phyloP scores from a whole-genome alignment of 2,329 filamentous ascomycete genomes.

The Westerdykella aurantiaca region DNA sequence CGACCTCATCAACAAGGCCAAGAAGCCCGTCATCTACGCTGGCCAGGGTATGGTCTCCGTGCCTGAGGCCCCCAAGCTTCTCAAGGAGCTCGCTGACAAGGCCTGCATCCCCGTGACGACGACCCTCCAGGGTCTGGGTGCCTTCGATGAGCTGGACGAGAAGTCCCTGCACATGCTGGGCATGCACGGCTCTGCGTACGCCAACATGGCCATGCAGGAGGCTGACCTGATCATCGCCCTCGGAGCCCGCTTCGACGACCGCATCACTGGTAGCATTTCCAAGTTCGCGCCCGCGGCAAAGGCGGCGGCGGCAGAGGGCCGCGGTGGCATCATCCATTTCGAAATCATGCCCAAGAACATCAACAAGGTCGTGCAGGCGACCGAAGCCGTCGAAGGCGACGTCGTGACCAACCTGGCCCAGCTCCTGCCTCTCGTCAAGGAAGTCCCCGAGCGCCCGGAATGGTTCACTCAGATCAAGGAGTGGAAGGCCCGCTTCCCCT shows the following conservation, averaged over 20 bases:
- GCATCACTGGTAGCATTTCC: conserved; percentile 73
- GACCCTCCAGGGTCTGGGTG: conserved; percentile 87
- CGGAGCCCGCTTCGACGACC: conserved; percentile 91
- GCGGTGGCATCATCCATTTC: conserved; percentile 94
- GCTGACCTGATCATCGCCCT: conserved; percentile 93
- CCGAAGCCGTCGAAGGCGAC: conserved; percentile 90
- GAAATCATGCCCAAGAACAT: conserved; percentile 99
- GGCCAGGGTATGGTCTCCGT: conserved; percentile 82
- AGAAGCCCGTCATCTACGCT: conserved; percentile 93
- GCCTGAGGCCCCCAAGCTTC: conserved; percentile 69
- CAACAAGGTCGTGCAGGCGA: conserved; percentile 98
- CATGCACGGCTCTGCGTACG: conserved; percentile 96
- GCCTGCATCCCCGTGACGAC: conserved; percentile 90
- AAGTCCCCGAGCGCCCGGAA: conserved; percentile 62
- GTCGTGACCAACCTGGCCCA: conserved; percentile 70
- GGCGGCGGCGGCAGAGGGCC: conserved; percentile 73
- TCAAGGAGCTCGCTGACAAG: conserved; percentile 87
- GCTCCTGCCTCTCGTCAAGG: conserved; percentile 66
- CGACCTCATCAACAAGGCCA: conserved; percentile 74
- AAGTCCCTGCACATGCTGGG: conserved; percentile 98
- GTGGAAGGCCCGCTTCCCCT: conserved; percentile 91
- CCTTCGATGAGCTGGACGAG: conserved; percentile 85
- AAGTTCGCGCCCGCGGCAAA: conserved; percentile 90
- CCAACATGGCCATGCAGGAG: conserved; percentile 97
- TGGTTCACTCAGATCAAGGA: conserved; percentile 87